phyloP scores from a whole-genome alignment of 306 rosid genomes.

The Rosa multiflora region DNA sequence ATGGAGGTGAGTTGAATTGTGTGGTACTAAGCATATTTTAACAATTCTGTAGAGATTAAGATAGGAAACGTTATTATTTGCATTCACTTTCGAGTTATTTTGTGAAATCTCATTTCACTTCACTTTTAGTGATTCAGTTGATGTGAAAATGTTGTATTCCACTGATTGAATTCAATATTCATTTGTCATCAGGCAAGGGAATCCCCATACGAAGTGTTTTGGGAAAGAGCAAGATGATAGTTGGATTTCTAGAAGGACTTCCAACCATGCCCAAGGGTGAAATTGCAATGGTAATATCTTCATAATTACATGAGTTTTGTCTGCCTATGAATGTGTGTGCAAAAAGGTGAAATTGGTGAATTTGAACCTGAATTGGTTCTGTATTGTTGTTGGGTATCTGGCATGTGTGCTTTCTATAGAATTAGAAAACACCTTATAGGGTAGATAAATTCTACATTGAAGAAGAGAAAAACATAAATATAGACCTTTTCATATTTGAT shows the following conservation, averaged over 20 bases:
- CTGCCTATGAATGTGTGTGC: neutral
- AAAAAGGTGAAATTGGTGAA: neutral
- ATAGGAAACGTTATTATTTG: neutral
- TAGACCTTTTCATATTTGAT: neutral
- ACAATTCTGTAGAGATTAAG: neutral
- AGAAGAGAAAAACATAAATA: neutral
- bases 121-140: constrained; percentile 12
- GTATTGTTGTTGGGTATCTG: neutral
- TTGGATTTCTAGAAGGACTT: constrained; percentile 92
- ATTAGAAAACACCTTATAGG: neutral
- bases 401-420: neutral
- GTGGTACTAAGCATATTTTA: neutral
- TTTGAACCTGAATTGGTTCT: neutral
- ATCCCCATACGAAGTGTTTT: constrained; percentile 65
- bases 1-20: constrained; percentile 63
- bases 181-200: constrained; percentile 66
- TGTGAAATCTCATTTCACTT: neutral
- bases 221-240: constrained; percentile 88
- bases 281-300: constrained; percentile 79
- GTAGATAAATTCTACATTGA: neutral
- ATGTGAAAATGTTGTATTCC: constrained; percentile 18
- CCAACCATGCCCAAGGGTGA: constrained; percentile 96
- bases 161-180: constrained; percentile 24
- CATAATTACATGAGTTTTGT: neutral
- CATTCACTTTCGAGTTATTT: neutral